Conservation (phyloP, 371 early-diverging fungal genomes). For the Apophysomyces elegans region DNA sequence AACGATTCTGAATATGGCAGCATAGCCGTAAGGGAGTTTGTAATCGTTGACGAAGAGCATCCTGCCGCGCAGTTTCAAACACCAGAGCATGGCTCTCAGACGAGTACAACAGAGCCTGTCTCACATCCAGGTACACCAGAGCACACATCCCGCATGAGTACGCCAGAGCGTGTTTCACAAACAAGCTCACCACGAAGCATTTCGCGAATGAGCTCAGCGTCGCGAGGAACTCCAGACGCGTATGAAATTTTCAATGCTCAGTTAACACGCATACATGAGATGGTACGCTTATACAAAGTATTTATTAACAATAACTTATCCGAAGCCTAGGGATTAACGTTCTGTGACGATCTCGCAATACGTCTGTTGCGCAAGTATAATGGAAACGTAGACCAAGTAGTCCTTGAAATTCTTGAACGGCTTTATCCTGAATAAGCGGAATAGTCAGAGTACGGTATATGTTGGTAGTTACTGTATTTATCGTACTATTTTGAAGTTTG, state of each 20-base stretch:
- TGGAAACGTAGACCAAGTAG: conserved; percentile 35
- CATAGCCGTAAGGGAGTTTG: neutral
- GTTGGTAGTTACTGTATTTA: too few species aligned
- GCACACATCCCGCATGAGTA: neutral
- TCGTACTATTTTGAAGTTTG: too few species aligned
- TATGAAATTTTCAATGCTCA: conserved; percentile 21
- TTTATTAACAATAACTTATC: neutral
- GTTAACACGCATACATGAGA: conserved; percentile 40
- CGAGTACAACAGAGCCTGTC: too few species aligned
- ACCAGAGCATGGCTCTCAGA: too few species aligned
- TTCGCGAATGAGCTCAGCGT: too few species aligned
- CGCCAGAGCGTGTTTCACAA: neutral
- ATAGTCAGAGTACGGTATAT: too few species aligned
- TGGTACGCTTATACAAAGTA: conserved; percentile 24
- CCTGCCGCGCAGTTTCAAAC: neutral
- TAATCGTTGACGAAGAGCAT: neutral
- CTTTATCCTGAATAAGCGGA: conserved; percentile 23
- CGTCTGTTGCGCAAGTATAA: conserved; percentile 25
- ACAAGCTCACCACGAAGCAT: neutral
- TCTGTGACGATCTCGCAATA: conserved; percentile 37
- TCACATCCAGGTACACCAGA: neutral
- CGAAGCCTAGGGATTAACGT: conserved; percentile 32
- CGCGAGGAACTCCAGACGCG: too few species aligned
- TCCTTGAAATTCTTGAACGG: conserved; percentile 33
- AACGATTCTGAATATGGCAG: neutral